phyloP scores from a whole-genome alignment of 768 basidiomycete species.

The Termitomyces sp. region DNA sequence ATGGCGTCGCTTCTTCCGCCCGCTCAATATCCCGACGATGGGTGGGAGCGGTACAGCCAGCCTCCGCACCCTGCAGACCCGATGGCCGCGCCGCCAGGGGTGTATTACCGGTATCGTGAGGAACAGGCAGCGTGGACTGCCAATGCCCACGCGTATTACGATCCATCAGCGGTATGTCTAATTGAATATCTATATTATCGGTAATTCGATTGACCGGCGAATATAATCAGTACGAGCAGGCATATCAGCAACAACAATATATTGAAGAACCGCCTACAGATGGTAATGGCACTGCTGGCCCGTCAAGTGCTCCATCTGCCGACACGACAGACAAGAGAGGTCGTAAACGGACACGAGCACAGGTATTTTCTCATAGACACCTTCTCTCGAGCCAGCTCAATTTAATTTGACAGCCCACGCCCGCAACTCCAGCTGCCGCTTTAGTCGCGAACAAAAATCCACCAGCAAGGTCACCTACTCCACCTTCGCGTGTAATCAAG shows the following conservation, averaged over 20 bases:
- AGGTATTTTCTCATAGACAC: slow-evolving; percentile 24
- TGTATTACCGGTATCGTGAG: slow-evolving; percentile 60
- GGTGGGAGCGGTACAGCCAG: slow-evolving; percentile 58
- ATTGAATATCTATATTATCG: not conserved
- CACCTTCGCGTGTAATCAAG: slow-evolving; percentile 78
- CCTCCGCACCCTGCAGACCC: slow-evolving; percentile 36
- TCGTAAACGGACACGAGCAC: slow-evolving; percentile 61
- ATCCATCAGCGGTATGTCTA: slow-evolving; percentile 38
- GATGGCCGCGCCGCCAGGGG: slow-evolving; percentile 41
- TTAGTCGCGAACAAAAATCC: slow-evolving; percentile 66
- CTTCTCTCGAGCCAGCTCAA: not conserved
- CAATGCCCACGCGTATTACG: slow-evolving; percentile 49
- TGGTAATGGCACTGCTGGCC: slow-evolving; percentile 30
- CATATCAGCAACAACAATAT: slow-evolving; percentile 51
- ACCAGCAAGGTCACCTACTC: slow-evolving; percentile 76
- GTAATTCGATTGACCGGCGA: not conserved
- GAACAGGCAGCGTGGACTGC: slow-evolving; percentile 49
- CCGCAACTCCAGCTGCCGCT: slow-evolving; percentile 61
- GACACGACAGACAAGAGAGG: slow-evolving; percentile 48
- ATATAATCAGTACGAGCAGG: slow-evolving; percentile 42
- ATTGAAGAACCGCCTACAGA: slow-evolving; percentile 46
- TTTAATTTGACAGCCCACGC: slow-evolving; percentile 37
- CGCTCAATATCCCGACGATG: slow-evolving; percentile 45
- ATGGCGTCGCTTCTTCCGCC: slow-evolving; percentile 38
- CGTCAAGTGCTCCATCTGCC: slow-evolving; percentile 25